phyloP scores from a whole-genome alignment of 1,139 yeast genomes.

The Saccharomyces hybrid region DNA sequence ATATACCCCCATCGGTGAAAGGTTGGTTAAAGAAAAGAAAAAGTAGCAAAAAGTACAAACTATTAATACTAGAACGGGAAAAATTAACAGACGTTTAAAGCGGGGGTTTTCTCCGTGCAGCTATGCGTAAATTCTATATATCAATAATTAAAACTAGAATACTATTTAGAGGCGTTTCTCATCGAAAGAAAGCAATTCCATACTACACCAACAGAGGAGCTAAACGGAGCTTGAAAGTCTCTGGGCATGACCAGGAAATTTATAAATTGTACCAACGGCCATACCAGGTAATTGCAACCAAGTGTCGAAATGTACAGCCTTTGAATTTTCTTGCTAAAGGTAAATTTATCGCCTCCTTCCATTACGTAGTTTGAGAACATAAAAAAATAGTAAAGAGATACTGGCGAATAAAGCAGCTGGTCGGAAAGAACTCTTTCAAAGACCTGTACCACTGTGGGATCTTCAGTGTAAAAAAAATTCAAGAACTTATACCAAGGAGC shows the following conservation, averaged over 20 bases:
- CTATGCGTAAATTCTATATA: neutral
- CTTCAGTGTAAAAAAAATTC: constrained; percentile 67
- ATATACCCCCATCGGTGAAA: constrained; percentile 31
- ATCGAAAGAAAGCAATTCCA: constrained; percentile 91
- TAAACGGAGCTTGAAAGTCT: constrained; percentile 80
- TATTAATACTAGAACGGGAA: neutral
- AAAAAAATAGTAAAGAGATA: constrained; percentile 73
- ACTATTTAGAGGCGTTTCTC: constrained; percentile 39
- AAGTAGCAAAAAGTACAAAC: constrained; percentile 35
- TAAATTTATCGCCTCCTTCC: constrained; percentile 64
- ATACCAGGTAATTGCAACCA: constrained; percentile 72
- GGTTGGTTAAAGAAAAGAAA: constrained; percentile 30
- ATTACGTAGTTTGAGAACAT: constrained; percentile 75
- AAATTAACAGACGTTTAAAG: constrained; percentile 1
- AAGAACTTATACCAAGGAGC: constrained; percentile 84
- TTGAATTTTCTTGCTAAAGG: constrained; percentile 55
- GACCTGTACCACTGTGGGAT: constrained; percentile 76
- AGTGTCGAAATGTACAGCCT: constrained; percentile 68
- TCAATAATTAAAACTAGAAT: neutral
- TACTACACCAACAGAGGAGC: constrained; percentile 78
- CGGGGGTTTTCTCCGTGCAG: neutral
- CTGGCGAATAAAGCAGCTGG: constrained; percentile 81
- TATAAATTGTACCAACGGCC: constrained; percentile 91
- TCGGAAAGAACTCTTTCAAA: constrained; percentile 82
- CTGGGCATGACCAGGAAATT: constrained; percentile 78